Base-by-base conservation (phyloP, 768 basidiomycete species). In the Naganishia antarctica region DNA sequence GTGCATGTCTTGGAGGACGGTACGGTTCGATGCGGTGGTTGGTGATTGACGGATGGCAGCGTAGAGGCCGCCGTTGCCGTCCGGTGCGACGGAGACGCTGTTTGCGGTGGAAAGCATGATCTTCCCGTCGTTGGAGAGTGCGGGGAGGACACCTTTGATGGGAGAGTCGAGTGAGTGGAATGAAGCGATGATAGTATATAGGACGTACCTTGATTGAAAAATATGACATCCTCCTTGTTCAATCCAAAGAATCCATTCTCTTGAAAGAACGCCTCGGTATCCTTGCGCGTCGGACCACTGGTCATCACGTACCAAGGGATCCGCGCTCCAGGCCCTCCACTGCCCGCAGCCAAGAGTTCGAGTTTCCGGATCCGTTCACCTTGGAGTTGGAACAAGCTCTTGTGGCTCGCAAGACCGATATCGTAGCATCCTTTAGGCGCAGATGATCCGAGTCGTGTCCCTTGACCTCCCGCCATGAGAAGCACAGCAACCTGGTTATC, bases 261-360 rank as follows among this genome's bases (percentile, higher is more conserved):
- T 66, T 80, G 80, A 80, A 98, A 97, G 82, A 87, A 98, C 28
- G 80, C 80, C 77, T 90, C 89, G 25, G 96, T 98, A 37, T 87
- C 88, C 43, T 79, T 81, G 69, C 91, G 85, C 37, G 96, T 99
- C 41, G 94, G 96, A 25, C 93, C 93, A 74, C 90, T 92, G 63
- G 94, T 98, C 96, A 99, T 99, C 73, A 99, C 86, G 80, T 97
- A 98, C 96, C 96, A 98, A 40, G 90, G 90, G 63, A 98, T 85
- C 59, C 84, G 77, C 60, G 90, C 78, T 71, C 85, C n/a, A n/a
- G n/a, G n/a, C n/a, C n/a, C 85, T 41, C 78, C 74, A 1, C 26
- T 34, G 5, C 7, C 74, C 74, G 84, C 86, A 0, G 91, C 91
- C 59, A 94, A 76, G 32, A 80, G 80, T 78, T 94, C 89, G 62